Evolutionary conservation across 2,329 filamentous ascomycete genomes (phyloP), one percentile per base, ranked within the genome.

Genomic region (Harringtonia aguacate): DNA sequence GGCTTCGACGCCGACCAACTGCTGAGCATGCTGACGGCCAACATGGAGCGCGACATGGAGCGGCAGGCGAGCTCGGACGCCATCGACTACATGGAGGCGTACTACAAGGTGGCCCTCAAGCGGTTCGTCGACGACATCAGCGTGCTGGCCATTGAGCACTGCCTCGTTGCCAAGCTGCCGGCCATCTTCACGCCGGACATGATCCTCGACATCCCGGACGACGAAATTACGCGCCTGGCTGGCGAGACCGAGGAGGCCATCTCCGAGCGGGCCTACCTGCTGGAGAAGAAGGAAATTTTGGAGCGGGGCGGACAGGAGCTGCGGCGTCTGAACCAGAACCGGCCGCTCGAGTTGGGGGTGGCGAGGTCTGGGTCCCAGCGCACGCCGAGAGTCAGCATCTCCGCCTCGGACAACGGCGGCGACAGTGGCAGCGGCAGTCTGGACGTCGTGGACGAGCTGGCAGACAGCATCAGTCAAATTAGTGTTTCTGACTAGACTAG

Each of bases 71-170:
- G 61, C 17, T 61, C 56, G 1, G 57, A 64, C 41, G 62, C 61
- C 10, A 45, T 62, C 8, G 60, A 67, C 45, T 61, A 58, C 39
- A 64, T 68, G 60, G 51, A 66, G 40, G 64, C 66, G 2, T 70
- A 68, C 49, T 70, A 70, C 54, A 64, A 68, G 59, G 66, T 67
- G 43, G 52, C 54, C 3, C 33, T 58, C 31, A 54, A 55, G 34
- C 47, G 43, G n/a, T 46, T 54, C 22, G 37, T 58, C 9, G 57
- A 59, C 39, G 52, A 58, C 28, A 35, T 59, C 24, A 45, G 46
- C 24, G 41, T 51, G 3, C 45, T 55, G 1, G 57, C 49, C 6
- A 45, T 59, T 27, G 56, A 59, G 37, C 40, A 44, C 17, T 53
- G 50, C 31, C 47, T 58, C 24, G 27, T 58, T 8, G 21, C 37